Conservation (phyloP, 305 asterid genomes). For the Fraxinus baroniana region DNA sequence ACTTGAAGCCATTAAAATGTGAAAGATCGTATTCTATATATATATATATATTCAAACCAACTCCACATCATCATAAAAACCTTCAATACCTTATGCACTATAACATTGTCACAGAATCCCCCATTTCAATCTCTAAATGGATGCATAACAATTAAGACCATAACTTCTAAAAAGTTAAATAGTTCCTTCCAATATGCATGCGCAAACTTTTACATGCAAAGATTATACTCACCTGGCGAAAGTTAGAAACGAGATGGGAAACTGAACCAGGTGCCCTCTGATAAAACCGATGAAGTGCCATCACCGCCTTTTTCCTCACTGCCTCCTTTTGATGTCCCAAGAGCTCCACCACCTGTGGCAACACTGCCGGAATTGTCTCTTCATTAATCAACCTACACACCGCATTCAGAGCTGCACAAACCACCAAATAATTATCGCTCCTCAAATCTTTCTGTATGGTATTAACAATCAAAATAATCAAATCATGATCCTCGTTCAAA, state of each 20-base stretch:
- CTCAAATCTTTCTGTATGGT: conserved; percentile 98
- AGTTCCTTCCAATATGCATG: neutral
- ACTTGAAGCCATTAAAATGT: neutral
- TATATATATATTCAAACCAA: neutral
- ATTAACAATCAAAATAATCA: conserved; percentile 91
- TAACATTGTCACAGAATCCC: neutral
- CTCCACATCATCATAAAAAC: neutral
- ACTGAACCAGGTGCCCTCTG: conserved; percentile 86
- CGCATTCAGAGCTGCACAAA: conserved; percentile 84
- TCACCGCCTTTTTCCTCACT: conserved; percentile 96
- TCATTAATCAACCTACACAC: conserved; percentile 93
- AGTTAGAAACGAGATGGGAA: conserved; percentile 76
- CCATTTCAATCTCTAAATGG: neutral
- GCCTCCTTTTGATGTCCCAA: conserved; percentile 90
- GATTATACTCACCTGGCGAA: conserved; percentile 79
- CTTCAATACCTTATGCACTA: neutral
- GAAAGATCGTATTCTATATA: neutral
- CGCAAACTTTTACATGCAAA: neutral
- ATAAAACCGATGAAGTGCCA: conserved; percentile 92
- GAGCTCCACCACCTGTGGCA: conserved; percentile 90
- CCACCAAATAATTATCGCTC: conserved; percentile 90
- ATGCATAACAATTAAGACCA: neutral
- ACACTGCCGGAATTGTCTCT: conserved; percentile 97
- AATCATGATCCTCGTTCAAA: conserved; percentile 92
- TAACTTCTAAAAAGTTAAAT: neutral